A percentile compares a stretch with the other conserved stretches of the same genome.
Evolutionary conservation across 129 eudicot genomes (phyloP).

Genomic region (Apium graveolens): DNA sequence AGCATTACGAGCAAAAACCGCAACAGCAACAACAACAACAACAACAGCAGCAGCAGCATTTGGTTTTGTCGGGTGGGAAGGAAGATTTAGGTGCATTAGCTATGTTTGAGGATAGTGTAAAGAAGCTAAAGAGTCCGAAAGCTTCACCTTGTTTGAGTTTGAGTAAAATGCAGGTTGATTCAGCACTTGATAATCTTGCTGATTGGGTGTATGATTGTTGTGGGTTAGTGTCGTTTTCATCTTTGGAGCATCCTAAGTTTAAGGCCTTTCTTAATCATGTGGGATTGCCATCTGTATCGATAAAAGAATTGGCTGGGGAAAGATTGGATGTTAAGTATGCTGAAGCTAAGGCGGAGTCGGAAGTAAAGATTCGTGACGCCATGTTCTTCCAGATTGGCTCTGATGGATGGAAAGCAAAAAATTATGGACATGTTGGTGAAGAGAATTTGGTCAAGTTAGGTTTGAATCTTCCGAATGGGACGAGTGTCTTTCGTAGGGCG

Average conservation of each 20-base stretch:
- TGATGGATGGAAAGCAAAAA: slow-evolving; percentile 69
- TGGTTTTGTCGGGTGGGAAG: slow-evolving; percentile 70
- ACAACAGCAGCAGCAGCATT: slow-evolving; percentile 32
- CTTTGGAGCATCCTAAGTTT: slow-evolving; percentile 82
- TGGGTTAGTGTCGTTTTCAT: slow-evolving; percentile 74
- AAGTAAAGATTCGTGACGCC: slow-evolving; percentile 74
- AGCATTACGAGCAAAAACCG: slow-evolving; percentile 20
- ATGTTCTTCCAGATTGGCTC: slow-evolving; percentile 78
- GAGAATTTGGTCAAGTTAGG: slow-evolving; percentile 67
- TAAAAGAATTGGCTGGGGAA: slow-evolving; percentile 52
- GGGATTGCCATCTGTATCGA: slow-evolving; percentile 58
- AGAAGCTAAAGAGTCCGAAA: slow-evolving; percentile 73
- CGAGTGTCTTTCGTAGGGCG: slow-evolving; percentile 69
- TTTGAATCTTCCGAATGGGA: slow-evolving; percentile 88
- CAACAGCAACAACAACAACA: background rate
- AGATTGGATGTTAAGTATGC: slow-evolving; percentile 66
- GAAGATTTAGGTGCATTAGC: slow-evolving; percentile 90
- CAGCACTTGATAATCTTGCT: slow-evolving; percentile 57
- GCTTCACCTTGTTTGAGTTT: slow-evolving; percentile 58
- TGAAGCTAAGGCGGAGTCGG: slow-evolving; percentile 57
- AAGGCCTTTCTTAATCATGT: slow-evolving; percentile 63
- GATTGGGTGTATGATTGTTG: slow-evolving; percentile 88
- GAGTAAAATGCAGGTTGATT: slow-evolving; percentile 61
- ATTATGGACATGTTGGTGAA: slow-evolving; percentile 36
- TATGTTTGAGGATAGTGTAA: slow-evolving; percentile 88